Conservation (phyloP, 805 yeast genomes). For the Novakomyces olei region DNA sequence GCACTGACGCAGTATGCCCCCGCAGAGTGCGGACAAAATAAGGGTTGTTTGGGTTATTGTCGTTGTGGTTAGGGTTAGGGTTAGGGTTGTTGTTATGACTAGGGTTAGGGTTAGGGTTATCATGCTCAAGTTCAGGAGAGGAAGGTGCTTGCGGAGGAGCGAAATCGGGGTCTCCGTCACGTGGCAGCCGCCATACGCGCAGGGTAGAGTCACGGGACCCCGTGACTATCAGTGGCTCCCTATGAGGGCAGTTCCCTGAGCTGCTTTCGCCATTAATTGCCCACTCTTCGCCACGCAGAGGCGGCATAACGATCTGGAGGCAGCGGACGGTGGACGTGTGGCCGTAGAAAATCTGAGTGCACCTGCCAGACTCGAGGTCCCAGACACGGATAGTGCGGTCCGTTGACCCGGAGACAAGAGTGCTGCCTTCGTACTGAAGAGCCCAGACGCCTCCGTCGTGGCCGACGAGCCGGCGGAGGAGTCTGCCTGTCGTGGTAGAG, state of each 20-base stretch:
- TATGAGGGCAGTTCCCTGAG: too few relatives aligned
- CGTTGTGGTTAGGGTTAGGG: conserved; percentile 13
- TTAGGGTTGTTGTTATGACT: conserved; percentile 24
- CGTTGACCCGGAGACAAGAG: conserved; percentile 80
- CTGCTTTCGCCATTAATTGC: too few relatives aligned
- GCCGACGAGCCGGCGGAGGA: conserved; percentile 43
- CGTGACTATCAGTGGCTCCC: conserved; percentile 44
- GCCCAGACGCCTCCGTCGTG: conserved; percentile 99
- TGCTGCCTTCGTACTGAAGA: conserved; percentile 53
- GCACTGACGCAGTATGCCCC: conserved; percentile 63
- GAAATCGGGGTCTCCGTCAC: neutral
- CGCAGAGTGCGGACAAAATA: conserved; percentile 43
- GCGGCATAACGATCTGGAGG: conserved; percentile 32
- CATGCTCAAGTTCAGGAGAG: conserved; percentile 6
- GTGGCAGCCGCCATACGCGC: conserved; percentile 61
- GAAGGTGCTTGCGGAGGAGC: neutral
- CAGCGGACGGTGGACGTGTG: conserved; percentile 78
- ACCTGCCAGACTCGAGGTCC: conserved; percentile 65
- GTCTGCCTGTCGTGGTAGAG: conserved; percentile 48
- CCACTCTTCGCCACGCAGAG: too few relatives aligned
- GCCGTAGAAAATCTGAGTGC: conserved; percentile 81
- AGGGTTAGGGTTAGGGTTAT: conserved; percentile 15
- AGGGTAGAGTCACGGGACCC: conserved; percentile 84
- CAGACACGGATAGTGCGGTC: conserved; percentile 87
- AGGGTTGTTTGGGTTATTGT: conserved; percentile 25